phyloP scores from a whole-genome alignment of 345 rosid species.

The Aurinia saxatilis region DNA sequence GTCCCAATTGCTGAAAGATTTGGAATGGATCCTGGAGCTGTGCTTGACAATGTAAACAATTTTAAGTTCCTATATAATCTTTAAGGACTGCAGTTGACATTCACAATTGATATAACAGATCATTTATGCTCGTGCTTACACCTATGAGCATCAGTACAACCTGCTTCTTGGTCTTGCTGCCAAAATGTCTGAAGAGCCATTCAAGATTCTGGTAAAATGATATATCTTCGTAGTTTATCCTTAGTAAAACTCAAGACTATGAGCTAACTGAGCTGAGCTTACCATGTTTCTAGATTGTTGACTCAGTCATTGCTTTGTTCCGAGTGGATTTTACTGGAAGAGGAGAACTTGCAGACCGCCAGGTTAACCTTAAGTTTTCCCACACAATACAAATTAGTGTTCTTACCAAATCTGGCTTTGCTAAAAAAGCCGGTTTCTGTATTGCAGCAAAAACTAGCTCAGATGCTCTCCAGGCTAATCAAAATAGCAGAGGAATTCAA shows the following conservation, averaged over 20 bases:
- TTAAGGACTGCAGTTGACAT: neutral
- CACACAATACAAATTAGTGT: neutral
- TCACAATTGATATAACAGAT: conserved; percentile 42
- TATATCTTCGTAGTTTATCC: neutral
- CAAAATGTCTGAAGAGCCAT: conserved; percentile 94
- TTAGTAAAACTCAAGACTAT: neutral
- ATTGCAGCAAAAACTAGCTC: conserved; percentile 88
- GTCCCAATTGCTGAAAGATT: conserved; percentile 94
- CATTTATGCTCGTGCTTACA: conserved; percentile 86
- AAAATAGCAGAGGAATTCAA: conserved; percentile 95
- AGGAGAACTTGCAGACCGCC: conserved; percentile 88
- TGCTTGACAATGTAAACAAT: conserved; percentile 74
- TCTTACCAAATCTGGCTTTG: neutral
- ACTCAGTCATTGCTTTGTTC: conserved; percentile 79
- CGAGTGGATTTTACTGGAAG: conserved; percentile 84
- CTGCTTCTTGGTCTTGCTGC: conserved; percentile 91
- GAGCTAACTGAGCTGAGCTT: conserved; percentile 10
- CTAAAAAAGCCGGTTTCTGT: conserved; percentile 12
- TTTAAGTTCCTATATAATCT: neutral
- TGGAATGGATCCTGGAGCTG: conserved; percentile 96
- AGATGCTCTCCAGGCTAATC: conserved; percentile 72
- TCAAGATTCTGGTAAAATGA: conserved; percentile 57
- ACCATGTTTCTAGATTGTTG: conserved; percentile 53
- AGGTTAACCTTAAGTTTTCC: conserved; percentile 36
- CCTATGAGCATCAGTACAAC: conserved; percentile 81